phyloP scores from a whole-genome alignment of 2,329 filamentous ascomycete species.

The Cryoendolithus antarcticus region DNA sequence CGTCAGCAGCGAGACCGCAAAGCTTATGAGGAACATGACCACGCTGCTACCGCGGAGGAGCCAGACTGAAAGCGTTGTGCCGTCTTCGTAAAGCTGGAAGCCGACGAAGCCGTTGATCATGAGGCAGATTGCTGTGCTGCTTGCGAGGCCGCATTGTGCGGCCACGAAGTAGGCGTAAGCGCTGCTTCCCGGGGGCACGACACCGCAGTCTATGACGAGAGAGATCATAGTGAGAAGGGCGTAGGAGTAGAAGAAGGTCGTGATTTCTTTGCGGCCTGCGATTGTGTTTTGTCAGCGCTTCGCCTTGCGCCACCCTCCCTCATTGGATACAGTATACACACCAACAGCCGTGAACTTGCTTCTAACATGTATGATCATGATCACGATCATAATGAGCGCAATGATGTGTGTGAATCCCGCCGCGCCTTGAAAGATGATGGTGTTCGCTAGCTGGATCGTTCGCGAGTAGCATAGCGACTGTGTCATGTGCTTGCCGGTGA shows the following conservation, averaged over 20 bases:
- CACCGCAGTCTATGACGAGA: constrained; percentile 82
- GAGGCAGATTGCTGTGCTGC: constrained; percentile 75
- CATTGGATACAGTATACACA: constrained; percentile 34
- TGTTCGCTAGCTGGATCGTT: constrained; percentile 93
- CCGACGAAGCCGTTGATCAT: constrained; percentile 97
- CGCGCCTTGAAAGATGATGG: constrained; percentile 92
- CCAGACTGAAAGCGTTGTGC: constrained; percentile 88
- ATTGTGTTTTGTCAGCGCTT: background rate
- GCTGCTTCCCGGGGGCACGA: constrained; percentile 67
- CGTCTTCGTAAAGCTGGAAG: constrained; percentile 96
- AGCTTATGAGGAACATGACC: constrained; percentile 73
- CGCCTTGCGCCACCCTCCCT: background rate
- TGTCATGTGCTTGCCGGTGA: constrained; percentile 55
- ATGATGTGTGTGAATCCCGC: constrained; percentile 86
- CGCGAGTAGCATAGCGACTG: constrained; percentile 86
- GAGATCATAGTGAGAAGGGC: constrained; percentile 81
- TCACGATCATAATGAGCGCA: constrained; percentile 80
- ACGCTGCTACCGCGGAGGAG: constrained; percentile 68
- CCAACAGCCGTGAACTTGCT: constrained; percentile 97
- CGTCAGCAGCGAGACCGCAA: constrained; percentile 77
- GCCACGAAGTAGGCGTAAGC: constrained; percentile 88
- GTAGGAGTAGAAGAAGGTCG: constrained; percentile 95
- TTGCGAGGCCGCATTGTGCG: constrained; percentile 71
- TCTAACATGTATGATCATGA: constrained; percentile 94
- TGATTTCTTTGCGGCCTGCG: constrained; percentile 55